Base-by-base conservation (phyloP, 805 yeast species). In the Ogataea henricii region DNA sequence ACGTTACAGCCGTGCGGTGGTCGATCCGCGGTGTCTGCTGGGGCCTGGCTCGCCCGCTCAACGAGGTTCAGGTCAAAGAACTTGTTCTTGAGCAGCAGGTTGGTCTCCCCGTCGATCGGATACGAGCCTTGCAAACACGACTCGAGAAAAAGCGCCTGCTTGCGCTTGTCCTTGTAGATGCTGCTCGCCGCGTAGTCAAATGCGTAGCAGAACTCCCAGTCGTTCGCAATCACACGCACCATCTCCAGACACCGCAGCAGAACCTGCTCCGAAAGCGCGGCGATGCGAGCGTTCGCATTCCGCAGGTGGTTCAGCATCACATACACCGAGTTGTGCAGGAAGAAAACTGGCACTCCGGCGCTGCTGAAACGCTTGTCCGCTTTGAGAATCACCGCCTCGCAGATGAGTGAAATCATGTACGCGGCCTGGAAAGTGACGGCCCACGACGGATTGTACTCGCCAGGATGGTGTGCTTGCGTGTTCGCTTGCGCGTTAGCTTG, bases 361-460 rank as follows among this genome's bases (percentile, higher is more conserved):
- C 71, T 13, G 82, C 79, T 14, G 87, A 85, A 56, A 18, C 43
- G 34, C n/a, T 30, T 37, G 6, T 17, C 21, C 13, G 47, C 27
- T 23, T 38, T 38, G 9, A 23, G 25, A 17, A 36, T 14, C 13
- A 29, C 44, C 13, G 43, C 33, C 30, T 45, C 45, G 14, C 48
- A 51, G 18, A 49, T 48, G 29, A 39, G 22, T 16, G 46, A 29
- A 83, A 86, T 82, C 83, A 84, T 84, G 59, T 87, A 78, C 2
- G 92, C 88, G 1, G 92, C 87, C 63, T 85, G 89, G 71, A 85
- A 86, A 2, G 89, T 86, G 49, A 86, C 84, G 7, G 89, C 88
- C 85, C 88, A 82, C 14, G 86, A 79, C 5, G 89, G 88, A 61
- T 81, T 82, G 55, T 60, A 58, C 62, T 73, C 67, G 30, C n/a